Evolutionary conservation across 23 red algal genomes (phyloP).

Genomic region (Cyanidiococcus yangmingshanensis): DNA sequence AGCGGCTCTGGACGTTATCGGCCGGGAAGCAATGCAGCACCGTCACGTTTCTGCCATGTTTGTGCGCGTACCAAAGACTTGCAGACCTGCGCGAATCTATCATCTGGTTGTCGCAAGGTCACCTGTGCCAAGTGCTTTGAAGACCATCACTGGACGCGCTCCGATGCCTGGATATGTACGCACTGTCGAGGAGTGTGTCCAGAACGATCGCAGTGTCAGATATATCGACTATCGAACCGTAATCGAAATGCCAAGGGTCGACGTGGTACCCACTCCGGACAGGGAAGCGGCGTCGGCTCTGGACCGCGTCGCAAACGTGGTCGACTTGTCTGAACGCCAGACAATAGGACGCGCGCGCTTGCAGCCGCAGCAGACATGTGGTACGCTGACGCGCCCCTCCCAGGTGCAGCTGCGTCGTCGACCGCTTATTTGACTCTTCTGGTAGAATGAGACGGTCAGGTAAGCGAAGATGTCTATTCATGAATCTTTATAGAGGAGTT

Average conservation of each 20-base stretch:
- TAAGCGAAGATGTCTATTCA: no score
- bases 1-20: conserved; percentile 10
- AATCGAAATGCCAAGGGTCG: not conserved
- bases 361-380: no score
- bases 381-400: no score
- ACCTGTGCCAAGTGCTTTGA: conserved; percentile 19
- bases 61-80: conserved; percentile 17
- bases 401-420: no score
- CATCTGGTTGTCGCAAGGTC: conserved; percentile 6
- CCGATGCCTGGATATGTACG: conserved; percentile 2
- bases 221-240: not conserved
- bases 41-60: conserved; percentile 18
- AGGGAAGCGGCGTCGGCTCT: no score
- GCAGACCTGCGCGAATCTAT: conserved; percentile 7
- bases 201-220: conserved; percentile 14
- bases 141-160: not conserved
- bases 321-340: no score
- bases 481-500: no score
- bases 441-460: no score
- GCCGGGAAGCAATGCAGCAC: conserved; percentile 1
- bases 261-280: no score
- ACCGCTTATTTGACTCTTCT: no score
- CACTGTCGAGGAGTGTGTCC: conserved; percentile 13
- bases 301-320: no score
- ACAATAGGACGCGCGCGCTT: no score